Evolutionary conservation across 1,284 basidiomycete species (phyloP), one percentile per base, ranked within the genome.

Genomic region (Pascua sp.): DNA sequence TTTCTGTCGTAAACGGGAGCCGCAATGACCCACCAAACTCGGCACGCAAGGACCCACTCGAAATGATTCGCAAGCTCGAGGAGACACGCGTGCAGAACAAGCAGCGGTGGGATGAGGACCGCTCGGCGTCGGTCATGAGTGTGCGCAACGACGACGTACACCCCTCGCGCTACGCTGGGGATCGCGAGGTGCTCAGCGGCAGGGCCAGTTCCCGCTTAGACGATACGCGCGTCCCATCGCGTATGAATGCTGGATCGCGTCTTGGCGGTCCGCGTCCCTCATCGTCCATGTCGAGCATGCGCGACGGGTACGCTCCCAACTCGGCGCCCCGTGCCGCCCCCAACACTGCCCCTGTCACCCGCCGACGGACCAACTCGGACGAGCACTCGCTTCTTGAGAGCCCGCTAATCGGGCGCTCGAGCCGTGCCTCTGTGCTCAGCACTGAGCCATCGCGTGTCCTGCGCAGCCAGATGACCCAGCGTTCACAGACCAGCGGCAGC

Each of bases 1-100:
- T 73, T 8, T 73, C 72, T 2, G 68, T 64, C 0, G 66, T 72
- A 0, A 72, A 71, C 2, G 49, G 45, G 17, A 37, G 42, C 5
- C 53, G 59, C 7, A 46, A 48, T 4, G 64, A 67, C 36, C 54
- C 56, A 11, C 39, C 41, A 42, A 47, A 42, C 17, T 48, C 55
- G 18, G 46, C 49, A 1, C 59, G 46, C 24, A 75, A 73, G 49
- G 70, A 75, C 52, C 73, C 73, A 1, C 59, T 75, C 38, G 73
- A 72, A 11, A 56, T 75, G 4, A 56, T 75, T 9, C 62, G 66
- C 5, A 57, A 65, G 8, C 62, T 75, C 17, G 73, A 75, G 57
- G 66, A 69, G 57, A 61, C 61, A 42, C 56, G 66, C 43, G 57
- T 53, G 8, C 47, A 67, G 50, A 64, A 67, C 42, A 71, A 69